Conservation (phyloP, 2,329 filamentous ascomycete genomes). For the Penicillium expansum region DNA sequence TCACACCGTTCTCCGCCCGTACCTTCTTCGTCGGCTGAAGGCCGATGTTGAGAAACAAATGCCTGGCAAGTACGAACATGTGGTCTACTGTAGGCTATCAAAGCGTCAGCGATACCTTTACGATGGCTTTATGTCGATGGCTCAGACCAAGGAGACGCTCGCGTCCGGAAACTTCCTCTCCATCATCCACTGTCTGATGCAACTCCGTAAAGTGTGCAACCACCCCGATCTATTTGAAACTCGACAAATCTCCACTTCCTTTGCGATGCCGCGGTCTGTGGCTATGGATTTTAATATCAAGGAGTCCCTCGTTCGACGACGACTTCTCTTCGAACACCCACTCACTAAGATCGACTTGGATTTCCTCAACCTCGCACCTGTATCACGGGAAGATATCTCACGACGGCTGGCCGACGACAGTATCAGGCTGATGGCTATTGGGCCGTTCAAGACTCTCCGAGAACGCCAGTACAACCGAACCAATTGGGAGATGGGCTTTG, state of each 20-base stretch:
- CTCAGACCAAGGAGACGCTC: slow-evolving; percentile 83
- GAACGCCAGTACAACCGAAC: slow-evolving; percentile 63
- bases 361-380: slow-evolving; percentile 76
- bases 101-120: slow-evolving; percentile 95
- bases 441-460: slow-evolving; percentile 65
- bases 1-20: slow-evolving; percentile 89
- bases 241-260: slow-evolving; percentile 92
- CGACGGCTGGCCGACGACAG: slow-evolving; percentile 51
- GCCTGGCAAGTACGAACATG: slow-evolving; percentile 96
- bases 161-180: slow-evolving; percentile 93
- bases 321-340: slow-evolving; percentile 60
- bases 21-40: slow-evolving; percentile 85
- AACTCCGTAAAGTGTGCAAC: slow-evolving; percentile 95
- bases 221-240: slow-evolving; percentile 97
- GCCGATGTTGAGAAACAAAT: slow-evolving; percentile 98
- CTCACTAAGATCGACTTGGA: slow-evolving; percentile 67
- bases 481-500: slow-evolving; percentile 57
- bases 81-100: slow-evolving; percentile 90
- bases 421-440: slow-evolving; percentile 67
- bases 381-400: slow-evolving; percentile 66
- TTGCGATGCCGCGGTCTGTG: slow-evolving; percentile 81
- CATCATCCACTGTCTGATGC: slow-evolving; percentile 98
- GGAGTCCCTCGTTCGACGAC: slow-evolving; percentile 66
- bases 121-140: slow-evolving; percentile 89
- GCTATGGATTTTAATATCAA: slow-evolving; percentile 70